These are phyloP conservation scores for Gentiana dahurica DNA, from an alignment of 257 asterid genomes.

Conservation along the genomic window DNA sequence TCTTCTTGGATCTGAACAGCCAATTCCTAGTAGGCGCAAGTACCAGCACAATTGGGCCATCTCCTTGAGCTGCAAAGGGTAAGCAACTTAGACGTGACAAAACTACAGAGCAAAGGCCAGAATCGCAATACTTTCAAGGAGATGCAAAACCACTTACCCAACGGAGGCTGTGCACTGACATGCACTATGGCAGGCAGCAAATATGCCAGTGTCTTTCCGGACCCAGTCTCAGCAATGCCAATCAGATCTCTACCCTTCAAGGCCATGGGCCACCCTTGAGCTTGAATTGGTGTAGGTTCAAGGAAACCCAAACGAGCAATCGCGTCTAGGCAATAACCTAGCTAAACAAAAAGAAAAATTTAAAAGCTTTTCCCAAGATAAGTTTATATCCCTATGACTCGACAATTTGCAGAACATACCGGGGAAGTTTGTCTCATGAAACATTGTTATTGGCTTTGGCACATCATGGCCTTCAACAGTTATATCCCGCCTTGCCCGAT, in stretches of 20 bases:
- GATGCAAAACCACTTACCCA: constrained; percentile 36
- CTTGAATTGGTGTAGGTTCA: constrained; percentile 87
- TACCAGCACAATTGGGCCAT: constrained; percentile 77
- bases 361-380: constrained; percentile 4
- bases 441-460: constrained; percentile 75
- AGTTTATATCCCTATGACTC: neutral
- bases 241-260: constrained; percentile 81
- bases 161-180: constrained; percentile 76
- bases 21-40: constrained; percentile 92
- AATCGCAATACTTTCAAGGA: neutral
- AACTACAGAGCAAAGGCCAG: neutral
- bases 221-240: constrained; percentile 97
- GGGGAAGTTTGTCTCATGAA: constrained; percentile 78
- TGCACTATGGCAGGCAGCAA: constrained; percentile 83
- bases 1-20: constrained; percentile 92
- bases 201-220: constrained; percentile 87
- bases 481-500: constrained; percentile 64
- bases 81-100: neutral
- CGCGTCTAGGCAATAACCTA: constrained; percentile 77
- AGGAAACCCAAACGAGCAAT: constrained; percentile 65
- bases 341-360: constrained; percentile 16
- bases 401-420: constrained; percentile 30
- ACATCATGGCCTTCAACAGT: constrained; percentile 70
- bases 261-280: constrained; percentile 99
- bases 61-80: constrained; percentile 51